Evolutionary conservation across 2,329 filamentous ascomycete species (phyloP), one percentile per base, ranked within the genome.

Genomic region (Bipolaris bicolor): DNA sequence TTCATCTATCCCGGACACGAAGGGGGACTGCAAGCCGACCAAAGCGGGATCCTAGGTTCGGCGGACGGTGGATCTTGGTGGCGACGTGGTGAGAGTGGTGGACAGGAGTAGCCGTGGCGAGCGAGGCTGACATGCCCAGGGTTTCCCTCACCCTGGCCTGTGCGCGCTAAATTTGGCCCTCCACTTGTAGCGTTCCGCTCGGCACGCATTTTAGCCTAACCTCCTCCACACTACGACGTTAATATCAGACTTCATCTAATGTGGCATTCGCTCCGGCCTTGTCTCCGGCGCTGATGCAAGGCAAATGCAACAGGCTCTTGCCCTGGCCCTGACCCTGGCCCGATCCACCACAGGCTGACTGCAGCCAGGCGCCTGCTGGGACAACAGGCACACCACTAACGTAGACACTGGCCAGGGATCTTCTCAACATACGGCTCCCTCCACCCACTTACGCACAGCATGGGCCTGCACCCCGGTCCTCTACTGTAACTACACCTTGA

Each of bases 121-220:
- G 69, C 49, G 68, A 71, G 69, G 70, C 68, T 71, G 67, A 69
- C 60, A 57, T 56, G 37, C 40, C 29, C 55, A 59, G 52, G 62
- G 57, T 29, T 47, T 31, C 51, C 55, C 53, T 29, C 36, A 43
- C 39, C 43, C 13, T n/a, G 57, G 63, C 37, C 65, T 58, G 65
- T 69, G 70, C 65, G 43, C 52, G 57, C 52, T 48, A 37, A 65
- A 58, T 61, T 50, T 58, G 55, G 64, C 70, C 58, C 29, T 31
- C 29, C 61, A 58, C 69, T 65, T 62, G 62, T 67, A 58, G 53
- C 60, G 43, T 50, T 49, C 54, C 58, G 45, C 41, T 57, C 66
- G 57, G 61, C 55, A 57, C 50, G 51, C 48, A 52, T 49, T 73
- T 73, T 72, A 74, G 70, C 71, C 70, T 74, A 63, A 68, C 70